Evolutionary conservation across 495 filamentous ascomycete genomes (phyloP), one percentile per base, ranked within the genome.

Genomic region (Amphirosellinia nigrospora): DNA sequence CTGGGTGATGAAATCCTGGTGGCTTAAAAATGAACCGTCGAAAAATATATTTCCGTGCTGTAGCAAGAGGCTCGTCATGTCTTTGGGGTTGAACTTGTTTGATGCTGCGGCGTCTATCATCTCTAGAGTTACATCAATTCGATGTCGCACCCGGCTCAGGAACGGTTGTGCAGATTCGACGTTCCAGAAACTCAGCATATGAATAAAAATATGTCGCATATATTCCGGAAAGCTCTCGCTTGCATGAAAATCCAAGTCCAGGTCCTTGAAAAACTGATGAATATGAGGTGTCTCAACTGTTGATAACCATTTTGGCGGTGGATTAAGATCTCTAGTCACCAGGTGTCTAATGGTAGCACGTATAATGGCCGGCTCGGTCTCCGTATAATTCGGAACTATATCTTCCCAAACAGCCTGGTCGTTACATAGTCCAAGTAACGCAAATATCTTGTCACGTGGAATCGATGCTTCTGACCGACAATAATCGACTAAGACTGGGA

Each of bases 401-500:
- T 5, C 39, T 73, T 65, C 36, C 58, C 48, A 60, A 23, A 50
- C n/a, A 15, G n/a, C 7, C 13, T 10, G 28, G 63, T 77, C 77
- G 36, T 26, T 56, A 38, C 73, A 74, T 62, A 79, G 71, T 50
- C 70, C 72, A 15, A 79, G 66, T 53, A 79, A 53, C 23, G 77
- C 77, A 52, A 77, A 80, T 52, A 80, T 76, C n/a, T 61, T 75
- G 56, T 80, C 78, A 39, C 70, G 72, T 13, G 43, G 30, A 16
- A 77, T 67, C 23, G 43, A 70, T 26, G 78, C 78, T 68, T 80
- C 64, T 46, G 75, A 75, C 4, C 1, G 1, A 15, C 48, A 21
- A 61, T 78, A 80, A 58, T 77, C 75, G 7, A 56, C 3, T 7
- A 80, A 61, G 9, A 80, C 59, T 30, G 65, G 73, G 28, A 60